phyloP scores from a whole-genome alignment of 2,329 filamentous ascomycete genomes.

The Hortaea sp. region DNA sequence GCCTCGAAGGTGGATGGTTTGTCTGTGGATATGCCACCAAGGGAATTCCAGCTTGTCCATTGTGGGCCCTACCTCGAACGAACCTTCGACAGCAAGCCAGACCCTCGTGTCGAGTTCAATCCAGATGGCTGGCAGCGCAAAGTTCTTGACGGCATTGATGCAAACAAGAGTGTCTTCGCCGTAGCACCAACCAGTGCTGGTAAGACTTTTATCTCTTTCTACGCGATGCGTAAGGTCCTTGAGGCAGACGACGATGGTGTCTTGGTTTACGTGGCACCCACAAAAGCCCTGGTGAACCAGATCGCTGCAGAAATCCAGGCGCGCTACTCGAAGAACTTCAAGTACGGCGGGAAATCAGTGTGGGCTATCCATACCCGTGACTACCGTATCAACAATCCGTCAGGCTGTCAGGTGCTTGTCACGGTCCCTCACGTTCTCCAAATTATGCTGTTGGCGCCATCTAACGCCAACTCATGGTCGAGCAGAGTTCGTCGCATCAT shows the following conservation, averaged over 20 bases:
- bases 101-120: conserved; percentile 59
- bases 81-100: conserved; percentile 58
- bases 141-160: conserved; percentile 64
- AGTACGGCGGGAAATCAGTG: conserved; percentile 53
- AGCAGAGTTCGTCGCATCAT: conserved; percentile 63
- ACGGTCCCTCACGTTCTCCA: conserved; percentile 71
- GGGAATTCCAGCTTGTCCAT: conserved; percentile 57
- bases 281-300: conserved; percentile 74
- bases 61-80: conserved; percentile 66
- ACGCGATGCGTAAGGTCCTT: conserved; percentile 69
- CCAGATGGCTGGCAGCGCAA: conserved; percentile 69
- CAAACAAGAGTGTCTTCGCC: conserved; percentile 59
- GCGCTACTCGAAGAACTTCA: conserved; percentile 58
- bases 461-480: conserved; percentile 58
- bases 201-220: conserved; percentile 78
- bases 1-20: conserved; percentile 17
- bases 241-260: conserved; percentile 58
- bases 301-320: conserved; percentile 71
- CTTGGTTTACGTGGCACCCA: conserved; percentile 70
- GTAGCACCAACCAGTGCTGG: conserved; percentile 70
- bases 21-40: conserved; percentile 29
- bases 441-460: conserved; percentile 61
- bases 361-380: conserved; percentile 74
- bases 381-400: conserved; percentile 62
- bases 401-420: conserved; percentile 63